Base-by-base conservation (phyloP, 495 filamentous ascomycete species). In the Tuber calosporum region DNA sequence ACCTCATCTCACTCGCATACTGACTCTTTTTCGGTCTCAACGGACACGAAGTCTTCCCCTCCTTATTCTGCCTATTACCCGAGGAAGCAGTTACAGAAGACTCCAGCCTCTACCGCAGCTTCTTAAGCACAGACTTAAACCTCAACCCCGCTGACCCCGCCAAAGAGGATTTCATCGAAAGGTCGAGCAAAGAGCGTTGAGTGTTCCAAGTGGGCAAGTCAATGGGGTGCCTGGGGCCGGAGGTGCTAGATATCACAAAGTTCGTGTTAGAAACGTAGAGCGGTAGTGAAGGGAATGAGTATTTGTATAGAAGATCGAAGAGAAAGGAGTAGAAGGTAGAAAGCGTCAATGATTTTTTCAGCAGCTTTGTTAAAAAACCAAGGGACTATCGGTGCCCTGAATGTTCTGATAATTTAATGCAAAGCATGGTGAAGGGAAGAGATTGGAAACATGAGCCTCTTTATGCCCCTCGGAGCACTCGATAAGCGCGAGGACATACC, bases 1-100 rank as follows among this genome's bases (percentile, higher is more conserved):
- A 67, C 45, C 72, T 79, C 76, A 79, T 66, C 69, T 79, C 71
- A 11, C 72, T 74, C 40, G 69, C 26, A 42, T 78, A 75, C 34
- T 69, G 74, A 6, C 66, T 69, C 39, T 69, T 69, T 37, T 69
- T 74, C 6, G 75, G 53, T 6, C 67, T 39, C 19, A n/a, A 8
- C 6, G 53, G 48, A 26, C 26, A 42, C 40, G 37, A 26, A 8
- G 45, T 43, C 37, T 67, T 67, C 43, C 67, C 43, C 39, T 68
- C 42, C 40, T 58, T 48, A 9, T 77, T 19, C 43, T 48, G 41
- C 4, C 42, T 45, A n/a, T 34, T 19, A 30, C 34, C 34, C 67
- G 34, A 19, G 17, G 40, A 66, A 26, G 74, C 8, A 34, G 53
- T 11, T 17, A 9, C n/a, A 6, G 53, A 11, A 17, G 53, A 13